Conservation (phyloP, 441 rosid genomes). For the Omphalea diandra region DNA sequence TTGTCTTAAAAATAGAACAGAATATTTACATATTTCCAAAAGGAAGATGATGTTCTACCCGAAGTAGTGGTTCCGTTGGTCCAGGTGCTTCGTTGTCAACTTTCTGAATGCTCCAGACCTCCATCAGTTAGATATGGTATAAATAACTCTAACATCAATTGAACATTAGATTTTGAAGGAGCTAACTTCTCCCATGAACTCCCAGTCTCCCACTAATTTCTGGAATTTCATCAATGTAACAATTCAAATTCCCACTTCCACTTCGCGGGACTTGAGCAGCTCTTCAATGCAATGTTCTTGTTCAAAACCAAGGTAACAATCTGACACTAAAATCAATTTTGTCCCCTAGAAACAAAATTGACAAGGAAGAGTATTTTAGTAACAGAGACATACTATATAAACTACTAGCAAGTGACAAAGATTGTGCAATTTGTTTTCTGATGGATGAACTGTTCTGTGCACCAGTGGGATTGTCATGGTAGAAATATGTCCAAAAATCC, state of each 20-base stretch:
- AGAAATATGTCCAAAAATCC: background rate
- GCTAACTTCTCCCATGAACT: background rate
- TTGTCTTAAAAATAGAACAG: no score
- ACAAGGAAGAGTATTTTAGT: background rate
- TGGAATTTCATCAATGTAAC: background rate
- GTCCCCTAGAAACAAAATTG: constrained; percentile 50
- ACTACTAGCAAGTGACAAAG: no score
- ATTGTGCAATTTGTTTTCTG: background rate
- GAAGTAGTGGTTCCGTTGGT: no score
- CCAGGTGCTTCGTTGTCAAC: no score
- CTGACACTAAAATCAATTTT: constrained; percentile 76
- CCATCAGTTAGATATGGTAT: background rate
- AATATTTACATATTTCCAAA: no score
- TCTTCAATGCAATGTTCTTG: constrained; percentile 72
- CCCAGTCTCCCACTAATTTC: background rate
- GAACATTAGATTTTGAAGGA: background rate
- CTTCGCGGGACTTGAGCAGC: constrained; percentile 31
- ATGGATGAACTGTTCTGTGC: no score
- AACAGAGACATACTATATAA: background rate
- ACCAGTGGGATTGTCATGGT: no score
- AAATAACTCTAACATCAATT: background rate
- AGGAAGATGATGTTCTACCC: no score
- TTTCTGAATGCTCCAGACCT: background rate
- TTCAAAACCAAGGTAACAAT: constrained; percentile 90
- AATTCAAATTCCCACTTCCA: constrained; percentile 8